Conservation (phyloP, 2,329 filamentous ascomycete genomes). For the Grosmannia serpens region DNA sequence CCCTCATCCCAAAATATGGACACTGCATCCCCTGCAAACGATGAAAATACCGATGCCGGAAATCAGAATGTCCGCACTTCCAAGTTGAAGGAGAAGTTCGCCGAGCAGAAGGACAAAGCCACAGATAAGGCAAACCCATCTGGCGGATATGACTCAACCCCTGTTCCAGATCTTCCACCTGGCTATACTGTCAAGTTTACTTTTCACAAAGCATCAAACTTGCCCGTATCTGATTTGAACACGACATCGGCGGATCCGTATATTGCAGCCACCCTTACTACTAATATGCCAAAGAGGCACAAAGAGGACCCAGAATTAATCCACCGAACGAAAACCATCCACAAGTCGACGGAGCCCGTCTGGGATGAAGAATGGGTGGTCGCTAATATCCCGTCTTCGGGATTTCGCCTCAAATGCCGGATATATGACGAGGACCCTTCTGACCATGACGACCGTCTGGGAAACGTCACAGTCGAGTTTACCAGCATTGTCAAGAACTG, state of each 20-base stretch:
- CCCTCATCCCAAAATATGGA: neutral
- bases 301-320: constrained; percentile 72
- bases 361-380: constrained; percentile 87
- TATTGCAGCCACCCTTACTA: constrained; percentile 62
- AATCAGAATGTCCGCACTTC: neutral
- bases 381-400: constrained; percentile 69
- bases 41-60: neutral
- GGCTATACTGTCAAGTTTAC: constrained; percentile 80
- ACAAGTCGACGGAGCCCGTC: constrained; percentile 57
- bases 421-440: constrained; percentile 84
- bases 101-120: constrained; percentile 3
- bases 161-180: constrained; percentile 59
- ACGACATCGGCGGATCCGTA: constrained; percentile 76
- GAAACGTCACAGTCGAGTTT: constrained; percentile 67
- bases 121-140: constrained; percentile 7
- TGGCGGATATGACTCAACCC: constrained; percentile 36
- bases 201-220: constrained; percentile 68
- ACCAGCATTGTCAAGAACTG: constrained; percentile 50
- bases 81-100: neutral
- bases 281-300: constrained; percentile 60
- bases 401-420: constrained; percentile 75
- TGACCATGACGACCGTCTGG: constrained; percentile 77
- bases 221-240: constrained; percentile 72
- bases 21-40: neutral
- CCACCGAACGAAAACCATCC: constrained; percentile 65